Conservation (phyloP, 2,329 filamentous ascomycete species). For the Colletotrichum sp. region DNA sequence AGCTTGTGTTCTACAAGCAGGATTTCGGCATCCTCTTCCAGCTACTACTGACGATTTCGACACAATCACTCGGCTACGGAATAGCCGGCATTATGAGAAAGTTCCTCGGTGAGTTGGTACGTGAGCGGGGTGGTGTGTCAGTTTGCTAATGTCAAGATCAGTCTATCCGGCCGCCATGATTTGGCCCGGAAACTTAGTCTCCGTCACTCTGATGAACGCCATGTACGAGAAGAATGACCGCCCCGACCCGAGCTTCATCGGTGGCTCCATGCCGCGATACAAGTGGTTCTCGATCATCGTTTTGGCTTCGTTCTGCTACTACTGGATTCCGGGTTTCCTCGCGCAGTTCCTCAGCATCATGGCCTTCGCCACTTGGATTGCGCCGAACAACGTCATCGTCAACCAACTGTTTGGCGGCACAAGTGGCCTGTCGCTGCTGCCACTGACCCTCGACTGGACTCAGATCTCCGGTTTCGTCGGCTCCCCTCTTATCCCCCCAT, state of each 20-base stretch:
- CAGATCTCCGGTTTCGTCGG: constrained; percentile 72
- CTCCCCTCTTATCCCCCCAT: constrained; percentile 73
- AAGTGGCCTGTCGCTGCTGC: constrained; percentile 70
- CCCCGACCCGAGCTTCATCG: constrained; percentile 57
- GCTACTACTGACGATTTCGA: constrained; percentile 69
- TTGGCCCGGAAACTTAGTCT: constrained; percentile 72
- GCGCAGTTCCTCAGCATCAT: constrained; percentile 74
- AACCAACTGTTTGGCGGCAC: constrained; percentile 77
- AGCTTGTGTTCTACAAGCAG: constrained; percentile 74
- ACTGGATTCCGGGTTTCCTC: constrained; percentile 73
- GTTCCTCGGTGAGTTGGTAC: constrained; percentile 55
- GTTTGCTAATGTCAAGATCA: constrained; percentile 25
- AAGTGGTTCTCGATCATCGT: constrained; percentile 67
- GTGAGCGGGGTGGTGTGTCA: neutral
- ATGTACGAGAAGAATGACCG: constrained; percentile 68
- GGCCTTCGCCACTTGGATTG: constrained; percentile 75
- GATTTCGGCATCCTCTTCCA: constrained; percentile 71
- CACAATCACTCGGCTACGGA: constrained; percentile 73
- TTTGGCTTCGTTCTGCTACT: constrained; percentile 64
- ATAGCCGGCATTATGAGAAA: constrained; percentile 71
- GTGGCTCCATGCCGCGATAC: constrained; percentile 71
- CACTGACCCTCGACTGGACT: constrained; percentile 80
- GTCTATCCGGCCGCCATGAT: constrained; percentile 75
- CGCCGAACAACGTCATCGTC: constrained; percentile 68
- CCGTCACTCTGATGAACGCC: constrained; percentile 71